These are phyloP conservation scores for Microdochium bolleyi DNA, from an alignment of 2,329 filamentous ascomycete genomes.

Conservation along the genomic window DNA sequence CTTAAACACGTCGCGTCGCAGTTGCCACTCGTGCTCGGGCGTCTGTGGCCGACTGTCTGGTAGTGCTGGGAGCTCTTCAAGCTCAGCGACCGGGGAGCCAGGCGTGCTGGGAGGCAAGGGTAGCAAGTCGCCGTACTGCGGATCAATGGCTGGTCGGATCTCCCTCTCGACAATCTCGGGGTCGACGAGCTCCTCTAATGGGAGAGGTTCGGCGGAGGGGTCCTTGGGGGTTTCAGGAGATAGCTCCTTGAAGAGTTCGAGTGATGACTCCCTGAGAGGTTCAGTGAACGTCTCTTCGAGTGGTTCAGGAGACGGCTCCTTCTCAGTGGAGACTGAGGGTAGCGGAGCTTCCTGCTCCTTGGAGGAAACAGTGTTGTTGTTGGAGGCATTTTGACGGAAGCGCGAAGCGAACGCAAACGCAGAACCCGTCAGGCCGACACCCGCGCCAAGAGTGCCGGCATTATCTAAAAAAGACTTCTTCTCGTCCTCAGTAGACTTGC, in stretches of 20 bases:
- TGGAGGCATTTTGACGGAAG: slow-evolving; percentile 37
- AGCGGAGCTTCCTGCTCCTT: slow-evolving; percentile 22
- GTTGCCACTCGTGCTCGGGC: slow-evolving; percentile 34
- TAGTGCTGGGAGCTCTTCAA: slow-evolving; percentile 38
- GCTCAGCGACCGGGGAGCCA: slow-evolving; percentile 32
- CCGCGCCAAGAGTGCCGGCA: slow-evolving; percentile 62
- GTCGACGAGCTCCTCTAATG: slow-evolving; percentile 33
- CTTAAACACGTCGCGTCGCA: slow-evolving; percentile 28
- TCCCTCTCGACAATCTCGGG: slow-evolving; percentile 49
- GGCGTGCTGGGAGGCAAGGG: slow-evolving; percentile 55
- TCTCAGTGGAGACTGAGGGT: slow-evolving; percentile 11
- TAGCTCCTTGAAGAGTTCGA: no score
- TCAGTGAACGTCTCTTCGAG: no score
- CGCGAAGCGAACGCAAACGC: slow-evolving; percentile 30
- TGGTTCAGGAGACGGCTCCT: no score
- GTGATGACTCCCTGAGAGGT: no score
- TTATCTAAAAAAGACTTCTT: slow-evolving; percentile 64
- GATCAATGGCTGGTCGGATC: slow-evolving; percentile 59
- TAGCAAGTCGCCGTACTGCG: slow-evolving; percentile 56
- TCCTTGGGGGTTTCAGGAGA: slow-evolving; percentile 7
- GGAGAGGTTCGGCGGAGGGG: background rate
- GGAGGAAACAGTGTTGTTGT: slow-evolving; percentile 31
- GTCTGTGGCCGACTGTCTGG: slow-evolving; percentile 54
- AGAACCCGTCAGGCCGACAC: slow-evolving; percentile 54
- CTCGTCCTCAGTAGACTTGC: slow-evolving; percentile 19